Conservation (phyloP, 192 early-diverging fungal species). For the Mortierella hygrophila region DNA sequence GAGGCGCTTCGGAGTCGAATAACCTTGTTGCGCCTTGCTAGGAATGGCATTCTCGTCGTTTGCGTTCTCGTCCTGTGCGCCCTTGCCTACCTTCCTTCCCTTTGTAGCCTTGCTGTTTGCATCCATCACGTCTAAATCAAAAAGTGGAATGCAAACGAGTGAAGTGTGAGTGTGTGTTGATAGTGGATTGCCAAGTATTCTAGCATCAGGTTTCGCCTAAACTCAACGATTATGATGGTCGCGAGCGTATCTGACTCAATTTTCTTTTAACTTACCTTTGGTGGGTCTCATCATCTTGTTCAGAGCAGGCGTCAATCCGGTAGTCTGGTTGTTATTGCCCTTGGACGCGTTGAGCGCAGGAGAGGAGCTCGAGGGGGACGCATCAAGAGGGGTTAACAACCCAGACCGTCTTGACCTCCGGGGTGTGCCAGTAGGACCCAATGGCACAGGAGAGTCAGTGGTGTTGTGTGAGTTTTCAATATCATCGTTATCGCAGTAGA, state of each 20-base stretch:
- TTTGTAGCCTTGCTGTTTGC: not conserved
- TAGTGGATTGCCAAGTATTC: not conserved
- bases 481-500: not conserved
- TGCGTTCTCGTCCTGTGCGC: constrained; percentile 13
- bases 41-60: not conserved
- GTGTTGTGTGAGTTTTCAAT: not conserved
- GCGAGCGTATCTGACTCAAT: not conserved
- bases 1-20: constrained; percentile 26
- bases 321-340: constrained; percentile 14
- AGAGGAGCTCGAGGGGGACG: constrained; percentile 2
- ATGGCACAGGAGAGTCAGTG: not conserved
- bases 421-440: not conserved
- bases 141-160: not conserved
- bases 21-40: constrained; percentile 6
- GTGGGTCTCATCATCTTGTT: constrained; percentile 27
- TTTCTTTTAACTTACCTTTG: constrained; percentile 13
- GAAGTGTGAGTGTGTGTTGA: not conserved
- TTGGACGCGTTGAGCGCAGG: not conserved
- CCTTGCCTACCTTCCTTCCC: not conserved
- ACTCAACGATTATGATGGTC: not conserved
- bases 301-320: constrained; percentile 38
- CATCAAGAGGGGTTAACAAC: not conserved
- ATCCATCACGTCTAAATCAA: not conserved
- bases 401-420: constrained; percentile 11
- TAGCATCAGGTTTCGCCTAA: not conserved